Percentiles rank a stretch among this genome's conserved stretches.
Conservation (phyloP, 2,329 filamentous ascomycete species). For the Xylariomycetidae sp. region DNA sequence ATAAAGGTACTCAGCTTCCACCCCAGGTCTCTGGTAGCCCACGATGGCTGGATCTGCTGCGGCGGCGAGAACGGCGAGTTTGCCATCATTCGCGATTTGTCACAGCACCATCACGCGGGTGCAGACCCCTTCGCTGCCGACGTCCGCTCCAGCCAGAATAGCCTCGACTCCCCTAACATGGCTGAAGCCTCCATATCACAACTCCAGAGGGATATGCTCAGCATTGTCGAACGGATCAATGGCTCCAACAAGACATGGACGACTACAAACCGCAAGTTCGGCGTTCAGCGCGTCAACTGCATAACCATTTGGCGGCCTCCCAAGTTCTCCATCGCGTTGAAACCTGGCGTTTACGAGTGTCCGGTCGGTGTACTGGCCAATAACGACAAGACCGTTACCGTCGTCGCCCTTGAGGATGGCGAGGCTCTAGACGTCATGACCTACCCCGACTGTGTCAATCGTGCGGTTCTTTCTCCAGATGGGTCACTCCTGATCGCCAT, state of each 20-base stretch:
- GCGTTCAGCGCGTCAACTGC: slow-evolving; percentile 61
- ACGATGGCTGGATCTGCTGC: slow-evolving; percentile 83
- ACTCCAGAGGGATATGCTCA: slow-evolving; percentile 27
- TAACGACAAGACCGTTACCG: slow-evolving; percentile 83
- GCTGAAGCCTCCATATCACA: slow-evolving; percentile 30
- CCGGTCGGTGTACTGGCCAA: slow-evolving; percentile 74
- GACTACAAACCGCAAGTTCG: slow-evolving; percentile 49
- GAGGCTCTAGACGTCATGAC: slow-evolving; percentile 65
- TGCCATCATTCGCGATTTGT: slow-evolving; percentile 61
- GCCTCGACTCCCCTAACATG: slow-evolving; percentile 21
- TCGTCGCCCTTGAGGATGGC: slow-evolving; percentile 68
- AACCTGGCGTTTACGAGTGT: slow-evolving; percentile 38
- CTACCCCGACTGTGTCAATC: slow-evolving; percentile 85
- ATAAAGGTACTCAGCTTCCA: slow-evolving; percentile 66
- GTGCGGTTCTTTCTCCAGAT: slow-evolving; percentile 88
- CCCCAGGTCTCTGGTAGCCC: slow-evolving; percentile 84
- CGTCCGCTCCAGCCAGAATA: slow-evolving; percentile 15
- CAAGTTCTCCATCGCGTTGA: slow-evolving; percentile 20
- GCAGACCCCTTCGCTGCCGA: slow-evolving; percentile 21
- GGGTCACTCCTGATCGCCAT: slow-evolving; percentile 76
- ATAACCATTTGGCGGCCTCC: slow-evolving; percentile 60
- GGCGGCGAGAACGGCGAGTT: slow-evolving; percentile 88
- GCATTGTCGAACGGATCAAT: slow-evolving; percentile 26
- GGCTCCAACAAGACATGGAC: slow-evolving; percentile 40
- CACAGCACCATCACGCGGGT: slow-evolving; percentile 29